Evolutionary conservation across 495 filamentous ascomycete species (phyloP).

Genomic region (Podospora fimiseda): DNA sequence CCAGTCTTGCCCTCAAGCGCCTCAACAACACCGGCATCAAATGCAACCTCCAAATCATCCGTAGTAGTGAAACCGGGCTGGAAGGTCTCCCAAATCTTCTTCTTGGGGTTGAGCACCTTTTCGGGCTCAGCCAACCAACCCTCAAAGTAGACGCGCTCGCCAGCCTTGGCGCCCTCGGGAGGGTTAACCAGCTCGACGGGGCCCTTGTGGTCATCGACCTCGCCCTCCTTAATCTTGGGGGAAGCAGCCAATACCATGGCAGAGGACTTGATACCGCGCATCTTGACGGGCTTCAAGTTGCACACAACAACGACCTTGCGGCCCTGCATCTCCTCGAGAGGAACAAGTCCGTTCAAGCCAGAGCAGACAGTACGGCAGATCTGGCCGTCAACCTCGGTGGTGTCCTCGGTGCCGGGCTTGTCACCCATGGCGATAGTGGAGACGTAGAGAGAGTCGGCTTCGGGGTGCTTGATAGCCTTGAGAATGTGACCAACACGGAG

Average conservation of each 20-base stretch:
- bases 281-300: slow-evolving; percentile 97
- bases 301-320: slow-evolving; percentile 92
- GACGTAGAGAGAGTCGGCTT: slow-evolving; percentile 92
- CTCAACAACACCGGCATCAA: slow-evolving; percentile 41
- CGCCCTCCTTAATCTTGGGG: slow-evolving; percentile 68
- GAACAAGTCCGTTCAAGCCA: slow-evolving; percentile 85
- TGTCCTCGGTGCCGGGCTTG: slow-evolving; percentile 76
- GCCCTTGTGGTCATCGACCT: slow-evolving; percentile 75
- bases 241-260: slow-evolving; percentile 98
- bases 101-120: slow-evolving; percentile 92
- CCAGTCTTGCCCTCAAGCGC: slow-evolving; percentile 52
- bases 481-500: slow-evolving; percentile 95
- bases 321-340: slow-evolving; percentile 90
- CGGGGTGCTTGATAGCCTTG: slow-evolving; percentile 88
- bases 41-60: slow-evolving; percentile 66
- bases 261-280: slow-evolving; percentile 91
- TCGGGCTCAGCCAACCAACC: slow-evolving; percentile 92
- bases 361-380: slow-evolving; percentile 93
- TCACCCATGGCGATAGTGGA: slow-evolving; percentile 97
- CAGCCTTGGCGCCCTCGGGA: slow-evolving; percentile 69
- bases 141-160: slow-evolving; percentile 86
- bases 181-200: slow-evolving; percentile 90
- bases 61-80: slow-evolving; percentile 93
- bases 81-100: slow-evolving; percentile 95
- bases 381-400: slow-evolving; percentile 76